Conservation (phyloP, 2,329 filamentous ascomycete species). For the Claviceps digitariae region DNA sequence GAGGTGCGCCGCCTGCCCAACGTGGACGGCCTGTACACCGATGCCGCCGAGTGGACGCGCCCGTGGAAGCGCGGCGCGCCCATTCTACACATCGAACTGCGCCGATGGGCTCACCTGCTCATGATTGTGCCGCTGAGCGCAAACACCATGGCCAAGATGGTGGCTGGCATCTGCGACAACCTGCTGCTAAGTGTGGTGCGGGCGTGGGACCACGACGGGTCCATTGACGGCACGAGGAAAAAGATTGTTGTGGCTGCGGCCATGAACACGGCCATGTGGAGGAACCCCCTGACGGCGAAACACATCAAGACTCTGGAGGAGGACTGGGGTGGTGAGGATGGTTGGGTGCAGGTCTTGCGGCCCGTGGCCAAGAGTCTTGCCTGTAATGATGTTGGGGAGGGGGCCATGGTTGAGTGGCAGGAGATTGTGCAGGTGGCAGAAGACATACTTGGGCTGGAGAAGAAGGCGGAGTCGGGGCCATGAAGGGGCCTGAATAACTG, state of each 20-base stretch:
- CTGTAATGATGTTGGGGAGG: slow-evolving; percentile 71
- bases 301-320: slow-evolving; percentile 58
- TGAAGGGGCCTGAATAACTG: background rate
- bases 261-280: slow-evolving; percentile 90
- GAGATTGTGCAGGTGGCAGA: slow-evolving; percentile 57
- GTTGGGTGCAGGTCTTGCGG: slow-evolving; percentile 51
- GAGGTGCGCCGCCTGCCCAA: slow-evolving; percentile 47
- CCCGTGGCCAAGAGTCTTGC: slow-evolving; percentile 68
- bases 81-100: slow-evolving; percentile 83
- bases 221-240: slow-evolving; percentile 37
- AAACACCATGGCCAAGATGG: slow-evolving; percentile 76
- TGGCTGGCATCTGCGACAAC: slow-evolving; percentile 63
- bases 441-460: slow-evolving; percentile 25
- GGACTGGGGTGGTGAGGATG: slow-evolving; percentile 51
- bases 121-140: slow-evolving; percentile 71
- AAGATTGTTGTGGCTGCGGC: slow-evolving; percentile 66
- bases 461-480: background rate
- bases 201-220: slow-evolving; percentile 72
- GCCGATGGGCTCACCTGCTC: slow-evolving; percentile 65
- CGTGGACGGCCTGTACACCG: slow-evolving; percentile 69
- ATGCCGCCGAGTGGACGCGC: slow-evolving; percentile 71
- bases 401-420: slow-evolving; percentile 73
- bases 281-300: slow-evolving; percentile 63
- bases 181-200: slow-evolving; percentile 61
- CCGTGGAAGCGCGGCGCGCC: slow-evolving; percentile 66